Evolutionary conservation across 768 basidiomycete species (phyloP).

Genomic region (Rhizopogon roseolus): DNA sequence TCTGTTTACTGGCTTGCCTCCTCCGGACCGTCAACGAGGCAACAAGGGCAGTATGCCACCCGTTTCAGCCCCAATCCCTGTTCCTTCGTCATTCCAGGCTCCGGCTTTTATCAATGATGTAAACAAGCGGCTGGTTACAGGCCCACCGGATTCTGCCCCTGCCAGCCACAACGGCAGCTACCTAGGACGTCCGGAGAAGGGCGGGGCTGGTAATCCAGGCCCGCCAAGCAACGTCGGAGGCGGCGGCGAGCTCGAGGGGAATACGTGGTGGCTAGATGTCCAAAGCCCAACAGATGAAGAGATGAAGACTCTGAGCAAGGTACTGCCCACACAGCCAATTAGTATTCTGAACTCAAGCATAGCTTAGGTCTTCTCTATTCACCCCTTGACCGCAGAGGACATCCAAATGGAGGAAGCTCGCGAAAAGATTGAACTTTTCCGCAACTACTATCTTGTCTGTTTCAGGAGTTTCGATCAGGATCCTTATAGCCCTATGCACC

Average conservation of each 20-base stretch:
- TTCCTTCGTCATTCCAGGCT: not conserved
- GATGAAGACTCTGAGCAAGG: conserved; percentile 96
- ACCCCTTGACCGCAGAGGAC: conserved; percentile 98
- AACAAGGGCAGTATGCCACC: not conserved
- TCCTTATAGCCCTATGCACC: conserved; percentile 91
- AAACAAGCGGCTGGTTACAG: not conserved
- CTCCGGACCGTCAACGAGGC: conserved; percentile 7
- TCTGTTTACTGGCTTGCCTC: conserved; percentile 60
- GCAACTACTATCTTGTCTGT: conserved; percentile 98
- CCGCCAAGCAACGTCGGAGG: conserved; percentile 18
- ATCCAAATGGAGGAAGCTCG: conserved; percentile 99
- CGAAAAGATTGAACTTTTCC: conserved; percentile 98
- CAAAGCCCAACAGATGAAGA: conserved; percentile 94
- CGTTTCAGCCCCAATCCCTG: conserved; percentile 7
- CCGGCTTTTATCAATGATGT: not conserved
- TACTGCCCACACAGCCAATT: conserved; percentile 23
- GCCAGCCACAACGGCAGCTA: not conserved
- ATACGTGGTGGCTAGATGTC: conserved; percentile 98
- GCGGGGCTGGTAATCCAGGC: conserved; percentile 8
- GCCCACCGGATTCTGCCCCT: not conserved
- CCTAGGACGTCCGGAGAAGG: conserved; percentile 17
- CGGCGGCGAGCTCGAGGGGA: conserved; percentile 52
- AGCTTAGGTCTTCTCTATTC: conserved; percentile 86
- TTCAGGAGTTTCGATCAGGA: conserved; percentile 99
- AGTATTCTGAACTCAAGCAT: not conserved